Evolutionary conservation across 208 protist genomes (phyloP).

Genomic region (Acanthamoeba royreba): DNA sequence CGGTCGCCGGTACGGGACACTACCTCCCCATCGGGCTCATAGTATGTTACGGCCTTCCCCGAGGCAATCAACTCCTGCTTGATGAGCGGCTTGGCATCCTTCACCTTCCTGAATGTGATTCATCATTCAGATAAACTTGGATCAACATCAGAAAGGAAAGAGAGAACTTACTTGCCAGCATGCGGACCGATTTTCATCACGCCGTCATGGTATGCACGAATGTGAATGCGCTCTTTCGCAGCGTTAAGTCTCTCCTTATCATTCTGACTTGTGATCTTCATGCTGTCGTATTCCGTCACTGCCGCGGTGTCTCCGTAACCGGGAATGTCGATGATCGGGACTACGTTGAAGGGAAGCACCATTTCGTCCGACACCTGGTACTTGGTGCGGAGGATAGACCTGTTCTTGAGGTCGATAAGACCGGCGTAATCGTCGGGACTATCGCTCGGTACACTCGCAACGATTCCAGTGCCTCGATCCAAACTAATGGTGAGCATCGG

Average conservation of each 20-base stretch:
- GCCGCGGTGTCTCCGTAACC: slow-evolving; percentile 86
- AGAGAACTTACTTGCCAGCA: slow-evolving; percentile 51
- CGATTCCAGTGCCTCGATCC: slow-evolving; percentile 96
- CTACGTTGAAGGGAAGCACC: slow-evolving; percentile 87
- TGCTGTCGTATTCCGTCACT: slow-evolving; percentile 89
- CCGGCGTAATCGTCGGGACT: slow-evolving; percentile 99
- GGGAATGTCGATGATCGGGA: slow-evolving; percentile 96
- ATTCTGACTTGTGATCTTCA: slow-evolving; percentile 95
- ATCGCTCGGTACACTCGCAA: slow-evolving; percentile 98
- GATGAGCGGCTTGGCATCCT: slow-evolving; percentile 93
- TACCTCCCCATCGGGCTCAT: slow-evolving; percentile 95
- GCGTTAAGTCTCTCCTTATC: slow-evolving; percentile 92
- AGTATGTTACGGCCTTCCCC: slow-evolving; percentile 90
- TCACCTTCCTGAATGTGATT: slow-evolving; percentile 83
- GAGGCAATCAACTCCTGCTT: slow-evolving; percentile 82
- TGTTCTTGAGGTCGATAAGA: slow-evolving; percentile 92
- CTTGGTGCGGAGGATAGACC: slow-evolving; percentile 90
- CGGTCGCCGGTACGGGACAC: slow-evolving; percentile 97
- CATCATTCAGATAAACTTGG: neutral
- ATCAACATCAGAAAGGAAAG: neutral
- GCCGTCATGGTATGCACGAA: slow-evolving; percentile 98
- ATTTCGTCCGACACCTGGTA: slow-evolving; percentile 85
- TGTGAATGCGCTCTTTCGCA: slow-evolving; percentile 97
- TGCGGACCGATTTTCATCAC: slow-evolving; percentile 82
- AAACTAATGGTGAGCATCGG: slow-evolving; percentile 97